Conservation (phyloP, 2,329 filamentous ascomycete genomes). For the Sclerotinia trifoliorum region DNA sequence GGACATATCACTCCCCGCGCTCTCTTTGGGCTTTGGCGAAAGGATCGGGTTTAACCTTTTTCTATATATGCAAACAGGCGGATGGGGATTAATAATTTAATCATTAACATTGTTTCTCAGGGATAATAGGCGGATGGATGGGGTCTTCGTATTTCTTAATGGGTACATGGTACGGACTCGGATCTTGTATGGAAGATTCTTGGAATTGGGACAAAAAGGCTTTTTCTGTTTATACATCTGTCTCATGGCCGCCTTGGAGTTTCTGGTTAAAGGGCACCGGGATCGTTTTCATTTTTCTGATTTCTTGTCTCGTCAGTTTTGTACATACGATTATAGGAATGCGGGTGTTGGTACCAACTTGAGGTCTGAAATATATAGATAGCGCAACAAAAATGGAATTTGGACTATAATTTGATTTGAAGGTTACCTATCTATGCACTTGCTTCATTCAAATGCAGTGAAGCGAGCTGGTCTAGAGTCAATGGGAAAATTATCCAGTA, state of each 20-base stretch:
- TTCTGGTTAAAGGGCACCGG: neutral
- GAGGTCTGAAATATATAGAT: neutral
- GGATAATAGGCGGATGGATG: neutral
- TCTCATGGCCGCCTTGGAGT: neutral
- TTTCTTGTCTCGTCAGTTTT: neutral
- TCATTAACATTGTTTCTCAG: neutral
- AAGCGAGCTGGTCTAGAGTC: too few species aligned
- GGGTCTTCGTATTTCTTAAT: constrained; percentile 2
- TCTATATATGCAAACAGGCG: neutral
- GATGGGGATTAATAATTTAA: neutral
- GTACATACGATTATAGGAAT: neutral
- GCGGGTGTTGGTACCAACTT: neutral
- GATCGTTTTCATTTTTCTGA: neutral
- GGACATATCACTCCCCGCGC: constrained; percentile 4
- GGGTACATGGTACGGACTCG: constrained; percentile 3
- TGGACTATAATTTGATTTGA: neutral
- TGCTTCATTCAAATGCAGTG: too few species aligned
- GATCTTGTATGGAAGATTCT: constrained; percentile 1
- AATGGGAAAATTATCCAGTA: too few species aligned
- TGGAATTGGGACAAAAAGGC: neutral
- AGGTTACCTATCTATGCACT: neutral
- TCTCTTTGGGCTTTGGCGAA: neutral
- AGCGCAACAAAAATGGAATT: neutral
- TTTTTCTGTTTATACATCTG: neutral
- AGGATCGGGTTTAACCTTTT: neutral